These are phyloP conservation scores for Dactylellina drechsleri DNA, from an alignment of 2,329 filamentous ascomycete species.

Conservation along the genomic window DNA sequence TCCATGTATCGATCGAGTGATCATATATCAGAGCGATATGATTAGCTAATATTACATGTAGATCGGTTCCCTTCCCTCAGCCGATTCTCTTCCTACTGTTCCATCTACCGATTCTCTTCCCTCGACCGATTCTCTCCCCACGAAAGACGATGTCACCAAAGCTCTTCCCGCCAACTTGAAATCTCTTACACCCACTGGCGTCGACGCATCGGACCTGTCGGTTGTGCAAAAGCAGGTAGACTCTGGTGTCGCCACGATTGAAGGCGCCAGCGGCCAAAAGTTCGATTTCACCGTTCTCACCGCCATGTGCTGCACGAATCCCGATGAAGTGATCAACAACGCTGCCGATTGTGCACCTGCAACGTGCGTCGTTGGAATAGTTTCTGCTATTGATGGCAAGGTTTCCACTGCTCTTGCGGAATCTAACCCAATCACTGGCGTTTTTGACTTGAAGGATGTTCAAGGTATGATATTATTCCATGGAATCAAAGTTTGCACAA, in stretches of 20 bases:
- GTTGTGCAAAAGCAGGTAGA: background rate
- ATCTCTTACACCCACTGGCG: too few species aligned
- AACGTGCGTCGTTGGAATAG: background rate
- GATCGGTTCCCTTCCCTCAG: too few species aligned
- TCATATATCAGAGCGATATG: too few species aligned
- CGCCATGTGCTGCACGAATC: constrained; percentile 15
- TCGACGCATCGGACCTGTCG: background rate
- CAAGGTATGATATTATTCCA: background rate
- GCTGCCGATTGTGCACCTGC: constrained; percentile 1
- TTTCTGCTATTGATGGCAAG: background rate
- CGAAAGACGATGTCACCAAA: background rate
- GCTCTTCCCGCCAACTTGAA: background rate
- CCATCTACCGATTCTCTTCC: too few species aligned
- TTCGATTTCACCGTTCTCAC: background rate
- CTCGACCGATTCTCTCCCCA: too few species aligned
- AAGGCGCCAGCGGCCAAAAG: background rate
- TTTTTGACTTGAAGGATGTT: constrained; percentile 6
- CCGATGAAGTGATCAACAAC: constrained; percentile 1
- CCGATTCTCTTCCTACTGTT: too few species aligned
- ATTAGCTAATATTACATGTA: too few species aligned
- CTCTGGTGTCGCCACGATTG: background rate
- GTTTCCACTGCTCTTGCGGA: background rate
- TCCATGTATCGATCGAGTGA: too few species aligned
- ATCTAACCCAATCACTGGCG: background rate
- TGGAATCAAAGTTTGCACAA: background rate